Base-by-base conservation (phyloP, 768 basidiomycete species). In the Cystobasidium tubakii region DNA sequence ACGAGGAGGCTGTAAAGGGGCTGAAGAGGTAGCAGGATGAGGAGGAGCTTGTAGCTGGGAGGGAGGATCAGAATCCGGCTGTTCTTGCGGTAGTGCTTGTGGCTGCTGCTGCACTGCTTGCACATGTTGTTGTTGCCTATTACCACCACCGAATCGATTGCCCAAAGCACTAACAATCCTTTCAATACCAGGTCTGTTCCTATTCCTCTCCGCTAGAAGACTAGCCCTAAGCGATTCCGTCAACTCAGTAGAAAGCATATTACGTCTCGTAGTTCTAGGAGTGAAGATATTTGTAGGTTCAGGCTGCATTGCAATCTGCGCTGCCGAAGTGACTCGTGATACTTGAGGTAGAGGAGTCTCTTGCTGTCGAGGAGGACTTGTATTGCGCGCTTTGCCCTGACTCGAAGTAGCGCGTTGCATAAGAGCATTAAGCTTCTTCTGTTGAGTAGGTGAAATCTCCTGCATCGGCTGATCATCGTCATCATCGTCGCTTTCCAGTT, bases 171-270 rank as follows among this genome's bases (percentile, higher is more conserved):
- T 34, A 23, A 55, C 55, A 27, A 29, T 53, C 7, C 44, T 43
- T 7, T 44, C 36, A 36, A 23, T 36, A 53, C 54, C 66, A 36
- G 46, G 54, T 57, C 75, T 62, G 65, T 79, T 78, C 13, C 77
- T 79, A 76, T 82, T 81, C 1, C 83, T 79, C 73, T 83, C 90
- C 90, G 90, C 91, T 4, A 93, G 81, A 72, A 93, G 80, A 77
- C 92, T 90, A 57, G 89, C 84, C 25, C 92, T 84, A 75, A 95
- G 82, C 73, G 88, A 89, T 81, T 95, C 92, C 36, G 89, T 88
- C 79, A 95, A 83, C 81, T 95, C 92, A 2, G 88, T 89, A 70
- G 87, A 84, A 57, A 94, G 84, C 90, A 94, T 94, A 76, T 86
- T 85, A 63, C 90, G 84, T 1, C 92, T 85, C 1, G 91, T 92